Evolutionary conservation across 768 basidiomycete genomes (phyloP), one percentile per base, ranked within the genome.

Genomic region (Tulasnella sp.): DNA sequence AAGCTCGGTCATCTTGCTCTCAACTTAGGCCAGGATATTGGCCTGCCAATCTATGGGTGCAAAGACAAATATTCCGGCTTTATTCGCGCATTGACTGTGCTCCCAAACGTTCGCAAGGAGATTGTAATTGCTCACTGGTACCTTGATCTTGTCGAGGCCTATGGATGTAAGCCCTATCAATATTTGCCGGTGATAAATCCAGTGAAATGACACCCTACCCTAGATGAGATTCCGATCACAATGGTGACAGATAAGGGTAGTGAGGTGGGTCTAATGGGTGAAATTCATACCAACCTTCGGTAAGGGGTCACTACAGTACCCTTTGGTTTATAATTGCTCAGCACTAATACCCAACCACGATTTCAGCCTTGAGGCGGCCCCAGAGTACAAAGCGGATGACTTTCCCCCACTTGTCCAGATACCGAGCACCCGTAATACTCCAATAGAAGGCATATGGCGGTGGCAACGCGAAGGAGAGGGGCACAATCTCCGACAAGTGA

Each of bases 361-460:
- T 31, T 31, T 60, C 58, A 60, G 58, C 16, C 18, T 60, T n/a
- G 58, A 60, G 22, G 58, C 58, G 14, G 58, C 84, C 1, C 84
- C 84, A 12, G 44, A 84, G 3, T 81, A 85, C 77, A 84, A 85
- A 75, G 34, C 72, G 0, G 81, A 82, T 1, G 34, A 81, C 4
- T 84, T 81, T 69, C 83, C 85, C 54, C 31, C 82, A 0, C 72
- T 64, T 37, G 80, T 82, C 2, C n/a, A 81, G 1, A 46, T 86
- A 34, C 84, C 83, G 46, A 86, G 86, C 81, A 82, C 84, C 16
- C 83, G 85, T 44, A 87, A 86, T 75, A 85, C 81, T 1, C 77
- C 85, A 1, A 85, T 85, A 75, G 85, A 87, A 58, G 82, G 79
- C n/a, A 82, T 85, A 14, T 87, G 86, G 86, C 41, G 74, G 16